Base-by-base conservation (phyloP, 352 stramenopile genomes). In the Phytophthora pseudosyringae region DNA sequence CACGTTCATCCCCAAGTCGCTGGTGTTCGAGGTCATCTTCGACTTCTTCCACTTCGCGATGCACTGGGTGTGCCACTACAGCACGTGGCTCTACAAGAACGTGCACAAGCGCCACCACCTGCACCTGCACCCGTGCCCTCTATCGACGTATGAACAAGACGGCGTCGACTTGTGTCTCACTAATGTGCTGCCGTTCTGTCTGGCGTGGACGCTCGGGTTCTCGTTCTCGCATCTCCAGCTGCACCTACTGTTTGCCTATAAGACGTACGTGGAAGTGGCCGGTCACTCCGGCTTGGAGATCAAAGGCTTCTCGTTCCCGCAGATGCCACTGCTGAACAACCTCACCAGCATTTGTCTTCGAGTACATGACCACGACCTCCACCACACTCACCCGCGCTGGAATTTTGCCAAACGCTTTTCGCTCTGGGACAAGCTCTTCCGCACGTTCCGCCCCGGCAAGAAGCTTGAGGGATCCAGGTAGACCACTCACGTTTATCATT, bases 391-490 rank as follows among this genome's bases (percentile, higher is more conserved):
- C 57, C 82, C 81, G 13, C 79, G 75, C 36, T 92, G 75, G 74
- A 97, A 97, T 71, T 97, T 94, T 52, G 80, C 89, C 35, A 97
- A 97, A 75, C 81, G 89, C 1, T 97, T 97, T 55, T 81, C 86
- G 12, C 52, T 96, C 18, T 97, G 89, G 89, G 89, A 97, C 67
- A 89, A 88, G 35, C 35, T 94, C 39, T 97, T 97, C 60, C 35
- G 64, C 4, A 97, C 89, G 12, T 96, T 94, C 71, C 81, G 71
- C 11, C 64, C 74, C 0, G 78, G 73, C 1, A 68, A 39, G 18
- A 50, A 54, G 9, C 49, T 16, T 40, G 21, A 51, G 39, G 4
- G 11, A 43, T 43, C 9, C 15, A 28, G 12, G 12, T 53, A 40
- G 15, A 40, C 21, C 2, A 21, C 21, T 21, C 21, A 21, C 21